These are phyloP conservation scores for Thuja plicata DNA, from an alignment of 83 land plant species.

Conservation along the genomic window DNA sequence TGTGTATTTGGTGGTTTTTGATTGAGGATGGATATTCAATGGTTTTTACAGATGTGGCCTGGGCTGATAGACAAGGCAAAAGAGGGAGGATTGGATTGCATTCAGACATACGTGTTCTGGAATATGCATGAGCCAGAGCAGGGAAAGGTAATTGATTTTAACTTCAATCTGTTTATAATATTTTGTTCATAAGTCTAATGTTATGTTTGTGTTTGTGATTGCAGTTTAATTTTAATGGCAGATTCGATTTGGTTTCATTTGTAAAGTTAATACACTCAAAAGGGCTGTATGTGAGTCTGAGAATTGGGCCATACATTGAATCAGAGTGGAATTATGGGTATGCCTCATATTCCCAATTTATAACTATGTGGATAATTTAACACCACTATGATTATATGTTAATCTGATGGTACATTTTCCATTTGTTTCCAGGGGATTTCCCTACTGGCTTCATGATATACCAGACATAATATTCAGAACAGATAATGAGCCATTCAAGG, in stretches of 20 bases:
- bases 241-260: conserved; percentile 46
- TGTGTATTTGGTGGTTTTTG: background rate
- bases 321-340: conserved; percentile 69
- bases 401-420: background rate
- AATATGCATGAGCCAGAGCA: conserved; percentile 26
- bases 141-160: conserved; percentile 12
- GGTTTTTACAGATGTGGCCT: conserved; percentile 27
- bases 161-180: no score
- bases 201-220: background rate
- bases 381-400: background rate
- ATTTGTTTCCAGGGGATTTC: conserved; percentile 41
- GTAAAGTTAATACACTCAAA: conserved; percentile 42
- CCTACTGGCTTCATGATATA: conserved; percentile 46
- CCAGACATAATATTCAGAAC: conserved; percentile 42
- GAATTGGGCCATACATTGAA: conserved; percentile 71
- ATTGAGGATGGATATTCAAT: background rate
- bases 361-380: background rate
- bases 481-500: conserved; percentile 51
- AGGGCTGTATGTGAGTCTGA: conserved; percentile 50
- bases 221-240: conserved; percentile 60
- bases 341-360: background rate
- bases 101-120: conserved; percentile 38
- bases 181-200: background rate
- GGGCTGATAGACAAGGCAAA: conserved; percentile 27
- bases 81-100: conserved; percentile 30